Evolutionary conservation across 306 rosid species (phyloP).

Genomic region (Cicer arietinum): DNA sequence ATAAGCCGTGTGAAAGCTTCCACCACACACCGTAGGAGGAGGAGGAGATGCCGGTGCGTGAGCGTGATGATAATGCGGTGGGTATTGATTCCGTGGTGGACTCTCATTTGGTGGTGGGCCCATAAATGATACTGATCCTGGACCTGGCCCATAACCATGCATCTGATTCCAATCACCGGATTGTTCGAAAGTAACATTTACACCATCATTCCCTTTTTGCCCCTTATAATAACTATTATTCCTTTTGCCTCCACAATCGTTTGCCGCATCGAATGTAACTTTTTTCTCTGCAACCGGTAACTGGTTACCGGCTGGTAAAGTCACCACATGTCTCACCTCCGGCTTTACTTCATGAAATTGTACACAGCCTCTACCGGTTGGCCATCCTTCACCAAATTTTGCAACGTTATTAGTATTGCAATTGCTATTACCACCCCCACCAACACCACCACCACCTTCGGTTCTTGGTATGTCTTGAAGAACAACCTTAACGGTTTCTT

Average conservation of each 20-base stretch:
- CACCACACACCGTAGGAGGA: constrained; percentile 32
- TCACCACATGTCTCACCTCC: constrained; percentile 51
- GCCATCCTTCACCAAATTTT: constrained; percentile 22
- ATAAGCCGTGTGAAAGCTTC: constrained; percentile 48
- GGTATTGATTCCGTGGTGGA: constrained; percentile 55
- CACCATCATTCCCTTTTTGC: constrained; percentile 48
- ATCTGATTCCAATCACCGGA: constrained; percentile 38
- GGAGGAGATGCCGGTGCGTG: constrained; percentile 43
- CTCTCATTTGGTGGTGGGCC: constrained; percentile 50
- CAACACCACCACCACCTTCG: not conserved
- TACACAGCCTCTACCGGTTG: constrained; percentile 44
- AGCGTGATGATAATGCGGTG: constrained; percentile 29
- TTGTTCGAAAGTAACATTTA: constrained; percentile 43
- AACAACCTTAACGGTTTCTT: constrained; percentile 47
- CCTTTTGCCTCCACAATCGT: constrained; percentile 50
- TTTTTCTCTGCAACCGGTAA: constrained; percentile 46
- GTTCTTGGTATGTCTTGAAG: constrained; percentile 42
- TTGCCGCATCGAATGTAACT: constrained; percentile 23
- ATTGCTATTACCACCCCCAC: not conserved
- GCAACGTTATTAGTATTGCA: not conserved
- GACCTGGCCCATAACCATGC: constrained; percentile 39
- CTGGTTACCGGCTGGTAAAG: constrained; percentile 48
- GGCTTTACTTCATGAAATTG: constrained; percentile 49
- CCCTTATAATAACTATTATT: constrained; percentile 54
- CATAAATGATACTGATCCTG: constrained; percentile 24